Evolutionary conservation across 257 asterid genomes (phyloP).

Genomic region (Craterostigma plantagineum): DNA sequence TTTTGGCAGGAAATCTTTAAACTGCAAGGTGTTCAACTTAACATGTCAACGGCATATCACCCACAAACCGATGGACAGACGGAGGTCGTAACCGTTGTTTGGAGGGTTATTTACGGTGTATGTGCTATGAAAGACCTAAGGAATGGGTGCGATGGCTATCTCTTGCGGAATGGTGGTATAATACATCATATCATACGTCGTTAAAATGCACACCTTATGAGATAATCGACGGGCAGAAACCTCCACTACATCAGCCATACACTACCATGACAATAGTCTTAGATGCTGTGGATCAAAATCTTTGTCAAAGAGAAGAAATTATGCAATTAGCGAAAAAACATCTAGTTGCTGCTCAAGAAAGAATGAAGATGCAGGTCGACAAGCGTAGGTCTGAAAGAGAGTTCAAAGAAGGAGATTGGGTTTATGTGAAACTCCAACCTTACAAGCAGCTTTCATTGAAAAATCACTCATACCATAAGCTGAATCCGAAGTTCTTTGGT

Average conservation of each 20-base stretch:
- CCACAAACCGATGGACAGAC: too few species aligned
- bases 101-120: too few species aligned
- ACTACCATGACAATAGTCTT: not conserved
- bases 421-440: too few species aligned
- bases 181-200: not conserved
- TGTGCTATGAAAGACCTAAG: not conserved
- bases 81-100: too few species aligned
- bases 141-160: not conserved
- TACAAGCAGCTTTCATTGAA: too few species aligned
- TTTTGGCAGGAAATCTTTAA: too few species aligned
- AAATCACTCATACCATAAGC: too few species aligned
- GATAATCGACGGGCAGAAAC: not conserved
- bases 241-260: not conserved
- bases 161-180: not conserved
- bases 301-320: not conserved
- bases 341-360: not conserved
- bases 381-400: not conserved
- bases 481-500: too few species aligned
- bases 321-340: not conserved
- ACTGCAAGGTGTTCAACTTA: too few species aligned
- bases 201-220: not conserved
- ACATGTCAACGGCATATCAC: too few species aligned
- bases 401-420: too few species aligned
- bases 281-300: not conserved
- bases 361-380: not conserved